Conservation (phyloP, 179 eudicot species). For the Heliamphora pulchella region DNA sequence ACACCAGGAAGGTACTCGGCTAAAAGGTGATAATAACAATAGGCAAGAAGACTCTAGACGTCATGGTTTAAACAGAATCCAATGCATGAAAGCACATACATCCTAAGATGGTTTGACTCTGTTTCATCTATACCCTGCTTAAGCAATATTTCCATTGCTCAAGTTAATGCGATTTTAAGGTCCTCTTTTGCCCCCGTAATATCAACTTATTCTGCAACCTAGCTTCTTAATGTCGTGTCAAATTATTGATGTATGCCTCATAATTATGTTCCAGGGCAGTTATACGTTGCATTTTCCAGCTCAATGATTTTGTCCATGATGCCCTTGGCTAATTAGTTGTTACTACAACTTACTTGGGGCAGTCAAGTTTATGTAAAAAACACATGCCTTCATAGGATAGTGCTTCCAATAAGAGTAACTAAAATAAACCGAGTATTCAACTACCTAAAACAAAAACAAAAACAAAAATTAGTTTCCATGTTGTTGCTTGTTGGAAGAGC, state of each 20-base stretch:
- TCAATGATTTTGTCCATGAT: neutral
- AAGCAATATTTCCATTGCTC: neutral
- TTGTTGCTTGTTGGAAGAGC: too few species aligned
- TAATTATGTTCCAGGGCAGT: neutral
- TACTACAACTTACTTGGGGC: too few species aligned
- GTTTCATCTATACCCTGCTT: neutral
- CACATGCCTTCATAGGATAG: too few species aligned
- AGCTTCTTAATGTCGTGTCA: neutral
- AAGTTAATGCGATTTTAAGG: neutral
- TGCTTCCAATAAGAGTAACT: too few species aligned
- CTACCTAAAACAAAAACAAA: too few species aligned
- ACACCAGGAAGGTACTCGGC: neutral
- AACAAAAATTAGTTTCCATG: too few species aligned
- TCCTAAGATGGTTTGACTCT: neutral
- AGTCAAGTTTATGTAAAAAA: too few species aligned
- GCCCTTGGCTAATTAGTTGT: too few species aligned
- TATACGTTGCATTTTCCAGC: neutral
- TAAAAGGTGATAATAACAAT: neutral
- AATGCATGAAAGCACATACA: neutral
- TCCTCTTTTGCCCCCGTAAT: neutral
- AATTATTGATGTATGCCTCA: neutral
- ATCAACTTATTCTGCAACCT: neutral
- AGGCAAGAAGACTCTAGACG: neutral
- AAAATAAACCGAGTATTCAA: too few species aligned
- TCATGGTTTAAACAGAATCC: neutral